Evolutionary conservation across 345 rosid genomes (phyloP).

Genomic region (Nephelium lappaceum): DNA sequence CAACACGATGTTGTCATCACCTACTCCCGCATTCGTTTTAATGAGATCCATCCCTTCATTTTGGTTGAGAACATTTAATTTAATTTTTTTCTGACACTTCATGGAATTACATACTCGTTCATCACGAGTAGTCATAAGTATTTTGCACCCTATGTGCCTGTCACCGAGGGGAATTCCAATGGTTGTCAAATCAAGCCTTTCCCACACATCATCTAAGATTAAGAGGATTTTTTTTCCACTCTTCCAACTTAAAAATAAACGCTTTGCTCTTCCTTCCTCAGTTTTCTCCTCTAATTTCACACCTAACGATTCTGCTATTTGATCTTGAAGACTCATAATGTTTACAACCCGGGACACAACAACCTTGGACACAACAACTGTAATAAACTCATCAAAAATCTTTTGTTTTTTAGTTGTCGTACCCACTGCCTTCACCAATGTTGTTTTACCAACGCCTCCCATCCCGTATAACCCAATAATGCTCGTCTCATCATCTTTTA

Average conservation of each 20-base stretch:
- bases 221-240: constrained; percentile 16
- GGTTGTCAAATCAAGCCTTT: background rate
- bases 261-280: constrained; percentile 6
- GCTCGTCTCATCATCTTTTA: background rate
- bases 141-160: background rate
- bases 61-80: background rate
- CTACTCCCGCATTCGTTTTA: background rate
- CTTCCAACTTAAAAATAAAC: background rate
- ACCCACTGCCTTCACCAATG: constrained; percentile 16
- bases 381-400: background rate
- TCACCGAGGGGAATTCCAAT: constrained; percentile 17
- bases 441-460: constrained; percentile 27
- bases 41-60: constrained; percentile 17
- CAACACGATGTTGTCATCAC: background rate
- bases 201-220: constrained; percentile 34
- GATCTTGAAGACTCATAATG: background rate
- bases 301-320: background rate
- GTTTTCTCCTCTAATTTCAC: background rate
- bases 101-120: background rate
- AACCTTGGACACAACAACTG: background rate
- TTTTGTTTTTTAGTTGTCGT: background rate
- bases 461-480: constrained; percentile 17
- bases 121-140: constrained; percentile 16
- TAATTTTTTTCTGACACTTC: background rate
- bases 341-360: background rate